phyloP scores from a whole-genome alignment of 192 early-diverging fungal genomes.

The Coemansia sp. region DNA sequence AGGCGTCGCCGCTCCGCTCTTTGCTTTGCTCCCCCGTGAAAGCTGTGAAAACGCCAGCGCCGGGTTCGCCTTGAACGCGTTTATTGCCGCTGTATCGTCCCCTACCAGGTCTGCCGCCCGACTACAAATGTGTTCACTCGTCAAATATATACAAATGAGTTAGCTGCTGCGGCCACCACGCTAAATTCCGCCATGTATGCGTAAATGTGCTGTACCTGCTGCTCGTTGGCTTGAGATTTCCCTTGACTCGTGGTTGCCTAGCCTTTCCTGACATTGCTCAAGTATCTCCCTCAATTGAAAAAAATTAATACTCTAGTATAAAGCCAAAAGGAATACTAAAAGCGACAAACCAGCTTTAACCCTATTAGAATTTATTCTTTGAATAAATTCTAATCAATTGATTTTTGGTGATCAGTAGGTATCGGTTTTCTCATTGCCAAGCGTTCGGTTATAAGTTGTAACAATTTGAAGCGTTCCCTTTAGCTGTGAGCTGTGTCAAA shows the following conservation, averaged over 20 bases:
- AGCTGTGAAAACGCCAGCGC: conserved; percentile 69
- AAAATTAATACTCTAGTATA: background rate
- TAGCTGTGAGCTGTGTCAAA: no score
- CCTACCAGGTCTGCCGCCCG: conserved; percentile 48
- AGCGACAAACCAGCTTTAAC: no score
- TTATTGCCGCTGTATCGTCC: conserved; percentile 36
- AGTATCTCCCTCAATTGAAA: background rate
- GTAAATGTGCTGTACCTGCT: conserved; percentile 65
- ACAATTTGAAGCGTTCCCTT: no score
- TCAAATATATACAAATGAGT: background rate
- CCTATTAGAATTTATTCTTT: no score
- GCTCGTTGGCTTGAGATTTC: conserved; percentile 79
- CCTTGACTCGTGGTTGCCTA: conserved; percentile 74
- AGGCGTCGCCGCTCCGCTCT: background rate
- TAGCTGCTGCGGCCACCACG: conserved; percentile 1
- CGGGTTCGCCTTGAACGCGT: conserved; percentile 55
- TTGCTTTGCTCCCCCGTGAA: conserved; percentile 32
- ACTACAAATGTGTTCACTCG: conserved; percentile 11
- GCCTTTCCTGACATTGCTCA: conserved; percentile 44
- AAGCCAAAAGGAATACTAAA: background rate
- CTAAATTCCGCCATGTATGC: background rate
- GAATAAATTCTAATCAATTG: no score
- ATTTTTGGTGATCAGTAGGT: no score
- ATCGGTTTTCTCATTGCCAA: no score
- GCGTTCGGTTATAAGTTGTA: no score